phyloP scores from a whole-genome alignment of 148 eudicot genomes.

The Persicaria tinctoria region DNA sequence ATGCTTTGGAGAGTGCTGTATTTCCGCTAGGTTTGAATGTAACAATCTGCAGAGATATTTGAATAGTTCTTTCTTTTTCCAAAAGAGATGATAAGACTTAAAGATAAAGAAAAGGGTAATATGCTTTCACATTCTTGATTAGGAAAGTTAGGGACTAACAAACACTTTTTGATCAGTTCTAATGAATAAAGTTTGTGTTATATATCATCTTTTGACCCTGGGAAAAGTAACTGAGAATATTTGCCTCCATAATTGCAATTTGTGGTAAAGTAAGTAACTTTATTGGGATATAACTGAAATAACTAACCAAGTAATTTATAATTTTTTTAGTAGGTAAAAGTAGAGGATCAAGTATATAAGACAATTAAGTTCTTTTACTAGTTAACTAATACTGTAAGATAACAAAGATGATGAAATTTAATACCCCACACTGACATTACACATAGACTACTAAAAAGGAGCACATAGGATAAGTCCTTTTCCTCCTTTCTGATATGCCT shows the following conservation, averaged over 20 bases:
- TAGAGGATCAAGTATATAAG: background rate
- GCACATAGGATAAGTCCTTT: background rate
- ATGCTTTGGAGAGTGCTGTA: background rate
- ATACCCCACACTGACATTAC: background rate
- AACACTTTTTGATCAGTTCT: background rate
- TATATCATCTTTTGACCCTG: conserved; percentile 1
- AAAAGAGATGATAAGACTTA: background rate
- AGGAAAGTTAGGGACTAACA: conserved; percentile 1
- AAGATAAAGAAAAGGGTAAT: background rate
- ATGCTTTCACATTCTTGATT: background rate
- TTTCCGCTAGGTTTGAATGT: background rate
- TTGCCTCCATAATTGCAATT: background rate
- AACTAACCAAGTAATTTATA: background rate
- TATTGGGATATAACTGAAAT: conserved; percentile 4
- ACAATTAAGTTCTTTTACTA: conserved; percentile 5
- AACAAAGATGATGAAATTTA: conserved; percentile 2
- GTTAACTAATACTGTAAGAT: conserved; percentile 8
- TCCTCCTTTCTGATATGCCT: conserved; percentile 6
- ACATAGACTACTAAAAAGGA: conserved; percentile 5
- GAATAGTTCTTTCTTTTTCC: background rate
- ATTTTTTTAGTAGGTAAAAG: background rate
- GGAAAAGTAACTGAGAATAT: background rate
- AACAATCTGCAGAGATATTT: conserved; percentile 1
- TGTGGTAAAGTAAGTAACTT: background rate
- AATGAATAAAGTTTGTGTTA: conserved; percentile 1